phyloP scores from a whole-genome alignment of 768 basidiomycete genomes.

The Rhodotorula diobovata region DNA sequence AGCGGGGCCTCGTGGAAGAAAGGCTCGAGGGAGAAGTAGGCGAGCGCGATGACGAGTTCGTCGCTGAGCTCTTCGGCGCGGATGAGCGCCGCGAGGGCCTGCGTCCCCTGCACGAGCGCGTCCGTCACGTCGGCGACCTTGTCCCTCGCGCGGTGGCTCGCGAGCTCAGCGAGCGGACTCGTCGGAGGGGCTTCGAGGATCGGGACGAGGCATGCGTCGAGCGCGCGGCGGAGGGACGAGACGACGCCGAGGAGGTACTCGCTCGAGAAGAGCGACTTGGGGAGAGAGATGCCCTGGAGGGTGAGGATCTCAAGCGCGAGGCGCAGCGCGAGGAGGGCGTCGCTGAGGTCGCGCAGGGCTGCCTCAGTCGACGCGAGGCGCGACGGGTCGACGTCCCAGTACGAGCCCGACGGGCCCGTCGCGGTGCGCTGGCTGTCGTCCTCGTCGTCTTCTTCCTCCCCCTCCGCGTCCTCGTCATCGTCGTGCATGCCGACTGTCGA shows the following conservation, averaged over 20 bases:
- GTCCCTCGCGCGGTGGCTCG: slow-evolving; percentile 4
- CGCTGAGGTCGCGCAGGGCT: slow-evolving; percentile 7
- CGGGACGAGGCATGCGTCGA: slow-evolving; percentile 74
- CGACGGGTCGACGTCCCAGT: not conserved
- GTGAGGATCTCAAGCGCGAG: slow-evolving; percentile 33
- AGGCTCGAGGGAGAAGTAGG: slow-evolving; percentile 89
- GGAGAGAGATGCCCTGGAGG: slow-evolving; percentile 3
- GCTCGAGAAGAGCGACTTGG: slow-evolving; percentile 76
- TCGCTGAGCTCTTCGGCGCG: slow-evolving; percentile 79
- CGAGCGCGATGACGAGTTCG: slow-evolving; percentile 79
- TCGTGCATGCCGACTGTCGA: not conserved
- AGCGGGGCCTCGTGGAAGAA: slow-evolving; percentile 75
- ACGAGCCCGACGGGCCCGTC: not conserved
- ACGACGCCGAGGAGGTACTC: slow-evolving; percentile 81
- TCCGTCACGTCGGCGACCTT: slow-evolving; percentile 56
- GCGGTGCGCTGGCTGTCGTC: slow-evolving; percentile 7
- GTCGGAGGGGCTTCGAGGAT: slow-evolving; percentile 63
- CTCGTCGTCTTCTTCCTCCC: not conserved
- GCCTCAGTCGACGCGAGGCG: not conserved
- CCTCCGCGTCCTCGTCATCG: not conserved
- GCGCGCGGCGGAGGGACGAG: slow-evolving; percentile 68
- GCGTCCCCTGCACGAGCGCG: slow-evolving; percentile 64
- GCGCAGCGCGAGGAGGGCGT: slow-evolving; percentile 27
- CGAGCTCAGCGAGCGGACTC: slow-evolving; percentile 31
- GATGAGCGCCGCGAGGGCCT: slow-evolving; percentile 69